Base-by-base conservation (phyloP, 768 basidiomycete genomes). In the Podaxis mareebaensis region DNA sequence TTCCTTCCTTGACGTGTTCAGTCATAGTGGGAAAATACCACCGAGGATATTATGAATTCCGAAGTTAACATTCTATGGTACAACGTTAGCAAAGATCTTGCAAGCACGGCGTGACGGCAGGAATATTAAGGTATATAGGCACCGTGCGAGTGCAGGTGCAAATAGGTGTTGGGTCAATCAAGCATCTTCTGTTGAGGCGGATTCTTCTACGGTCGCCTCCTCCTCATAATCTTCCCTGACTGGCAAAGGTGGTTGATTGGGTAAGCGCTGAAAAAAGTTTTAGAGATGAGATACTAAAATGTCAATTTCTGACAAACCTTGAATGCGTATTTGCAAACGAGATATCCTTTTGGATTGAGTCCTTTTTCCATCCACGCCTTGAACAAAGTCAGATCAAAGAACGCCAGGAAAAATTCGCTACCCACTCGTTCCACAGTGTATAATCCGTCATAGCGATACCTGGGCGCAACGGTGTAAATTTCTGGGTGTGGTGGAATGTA, bases 391-490 rank as follows among this genome's bases (percentile, higher is more conserved):
- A 60, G 51, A 7, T 20, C 2, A 26, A 39, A 28, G 22, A 10
- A 38, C 42, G 39, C 17, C 30, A 39, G 57, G 22, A 28, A 17
- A 5, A n/a, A 11, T 4, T 17, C 22, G 17, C 10, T 28, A 48
- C 76, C 54, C 64, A 85, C 91, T 79, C 87, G 87, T 74, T 90
- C 90, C 15, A 94, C 90, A 1, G 70, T 76, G 71, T 96, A 97
- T 11, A 97, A 79, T 1, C 95, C 95, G 68, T 96, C 95, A 70
- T 97, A 97, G 8, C 94, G 87, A 71, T 95, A 97, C 26, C 92
- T 91, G 58, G 53, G 46, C 40, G 61, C 24, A 26, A 49, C 33
- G 53, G 4, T 22, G 24, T 38, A 0, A 64, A n/a, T 28, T 15
- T 24, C 3, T 39, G 3, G 22, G 20, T 11, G 20, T 11, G 1